phyloP scores from a whole-genome alignment of 176 grass and related monocot species.

The Aegilops speltoides region DNA sequence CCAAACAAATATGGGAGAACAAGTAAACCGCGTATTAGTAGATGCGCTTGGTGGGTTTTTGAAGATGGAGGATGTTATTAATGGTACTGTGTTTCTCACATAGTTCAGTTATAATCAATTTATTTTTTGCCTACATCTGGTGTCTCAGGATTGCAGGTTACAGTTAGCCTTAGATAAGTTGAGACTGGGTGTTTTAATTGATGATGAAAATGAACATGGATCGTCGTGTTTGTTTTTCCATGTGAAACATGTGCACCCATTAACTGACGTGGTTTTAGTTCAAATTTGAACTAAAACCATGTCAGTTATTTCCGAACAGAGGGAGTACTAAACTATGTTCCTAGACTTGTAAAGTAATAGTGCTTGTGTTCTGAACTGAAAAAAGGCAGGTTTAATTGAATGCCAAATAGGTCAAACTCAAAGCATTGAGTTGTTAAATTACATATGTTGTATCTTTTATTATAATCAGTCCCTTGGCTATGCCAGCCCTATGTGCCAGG shows the following conservation, averaged over 20 bases:
- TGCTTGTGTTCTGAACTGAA: neutral
- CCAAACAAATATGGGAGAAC: constrained; percentile 56
- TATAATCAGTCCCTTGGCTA: neutral
- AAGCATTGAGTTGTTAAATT: neutral
- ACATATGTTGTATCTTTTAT: neutral
- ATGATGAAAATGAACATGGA: neutral
- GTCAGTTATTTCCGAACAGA: too few relatives aligned
- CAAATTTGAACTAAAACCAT: too few relatives aligned
- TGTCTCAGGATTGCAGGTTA: neutral
- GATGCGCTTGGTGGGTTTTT: constrained; percentile 69
- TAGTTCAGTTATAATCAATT: neutral
- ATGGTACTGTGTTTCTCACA: constrained; percentile 46
- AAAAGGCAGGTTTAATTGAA: neutral
- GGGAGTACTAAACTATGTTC: neutral
- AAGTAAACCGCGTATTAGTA: constrained; percentile 44
- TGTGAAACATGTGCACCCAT: neutral
- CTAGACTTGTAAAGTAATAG: neutral
- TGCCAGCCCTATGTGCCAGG: neutral
- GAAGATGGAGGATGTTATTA: constrained; percentile 75
- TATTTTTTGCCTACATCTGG: neutral
- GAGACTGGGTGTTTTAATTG: neutral
- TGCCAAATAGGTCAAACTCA: neutral
- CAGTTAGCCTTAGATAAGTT: neutral
- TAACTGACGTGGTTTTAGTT: neutral
- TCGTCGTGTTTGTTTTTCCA: neutral